phyloP scores from a whole-genome alignment of 768 basidiomycete genomes.

The Serendipita sp. region DNA sequence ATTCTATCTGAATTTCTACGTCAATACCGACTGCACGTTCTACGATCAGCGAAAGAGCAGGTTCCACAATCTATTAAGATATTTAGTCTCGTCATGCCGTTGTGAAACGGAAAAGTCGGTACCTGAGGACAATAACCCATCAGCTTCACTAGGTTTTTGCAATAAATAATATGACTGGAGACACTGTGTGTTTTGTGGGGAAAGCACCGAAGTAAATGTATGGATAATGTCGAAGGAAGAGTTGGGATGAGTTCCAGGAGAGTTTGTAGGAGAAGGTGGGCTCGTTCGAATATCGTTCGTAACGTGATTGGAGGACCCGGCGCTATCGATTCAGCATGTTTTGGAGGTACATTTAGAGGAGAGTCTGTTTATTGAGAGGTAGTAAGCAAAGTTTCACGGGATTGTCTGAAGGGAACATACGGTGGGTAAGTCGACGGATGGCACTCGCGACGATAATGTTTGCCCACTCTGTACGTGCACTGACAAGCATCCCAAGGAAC shows the following conservation, averaged over 20 bases:
- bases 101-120: slow-evolving; percentile 3
- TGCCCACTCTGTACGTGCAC: slow-evolving; percentile 81
- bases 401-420: slow-evolving; percentile 31
- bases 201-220: slow-evolving; percentile 68
- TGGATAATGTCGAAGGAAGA: slow-evolving; percentile 68
- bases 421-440: slow-evolving; percentile 74
- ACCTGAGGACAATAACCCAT: slow-evolving; percentile 81
- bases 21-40: slow-evolving; percentile 95
- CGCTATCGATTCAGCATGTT: slow-evolving; percentile 30
- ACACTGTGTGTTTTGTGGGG: slow-evolving; percentile 86
- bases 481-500: slow-evolving; percentile 82
- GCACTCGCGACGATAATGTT: slow-evolving; percentile 67
- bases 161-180: slow-evolving; percentile 67
- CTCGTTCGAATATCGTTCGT: slow-evolving; percentile 65
- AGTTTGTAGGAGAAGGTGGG: slow-evolving; percentile 73
- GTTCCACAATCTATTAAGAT: slow-evolving; percentile 29
- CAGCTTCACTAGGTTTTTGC: slow-evolving; percentile 71
- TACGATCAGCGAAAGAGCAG: slow-evolving; percentile 69
- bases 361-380: slow-evolving; percentile 35
- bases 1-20: slow-evolving; percentile 92
- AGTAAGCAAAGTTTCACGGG: not conserved
- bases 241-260: slow-evolving; percentile 86
- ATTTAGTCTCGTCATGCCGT: not conserved
- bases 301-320: slow-evolving; percentile 50
- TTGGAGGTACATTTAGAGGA: slow-evolving; percentile 48